A percentile compares a stretch with the other conserved stretches of the same genome.
These are phyloP conservation scores for Colletotrichum coccodes DNA, from an alignment of 2,329 filamentous ascomycete species.

Conservation along the genomic window DNA sequence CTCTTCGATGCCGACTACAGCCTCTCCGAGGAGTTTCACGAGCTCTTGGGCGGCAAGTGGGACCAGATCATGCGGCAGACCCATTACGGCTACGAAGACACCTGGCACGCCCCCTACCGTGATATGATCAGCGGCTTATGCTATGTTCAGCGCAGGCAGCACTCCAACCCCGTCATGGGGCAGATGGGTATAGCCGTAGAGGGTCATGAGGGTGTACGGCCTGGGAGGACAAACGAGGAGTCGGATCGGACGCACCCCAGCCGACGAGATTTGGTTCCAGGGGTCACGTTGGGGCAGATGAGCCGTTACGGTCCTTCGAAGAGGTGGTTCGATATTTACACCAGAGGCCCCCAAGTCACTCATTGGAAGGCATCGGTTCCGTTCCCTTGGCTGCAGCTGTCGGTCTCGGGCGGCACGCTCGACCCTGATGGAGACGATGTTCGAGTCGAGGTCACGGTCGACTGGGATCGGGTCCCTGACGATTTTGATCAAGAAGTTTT, in stretches of 20 bases:
- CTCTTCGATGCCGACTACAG: conserved; percentile 62
- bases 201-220: conserved; percentile 45
- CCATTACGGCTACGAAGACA: conserved; percentile 63
- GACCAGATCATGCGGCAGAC: conserved; percentile 63
- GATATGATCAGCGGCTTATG: conserved; percentile 64
- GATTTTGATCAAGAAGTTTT: conserved; percentile 54
- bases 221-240: conserved; percentile 60
- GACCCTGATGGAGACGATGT: conserved; percentile 44
- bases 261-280: conserved; percentile 42
- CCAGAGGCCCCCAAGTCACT: conserved; percentile 43
- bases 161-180: conserved; percentile 55
- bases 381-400: conserved; percentile 47
- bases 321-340: conserved; percentile 48
- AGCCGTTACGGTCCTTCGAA: conserved; percentile 43
- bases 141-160: conserved; percentile 61
- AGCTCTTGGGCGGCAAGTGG: conserved; percentile 63
- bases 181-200: conserved; percentile 47
- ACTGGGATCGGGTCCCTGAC: conserved; percentile 49
- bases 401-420: conserved; percentile 40
- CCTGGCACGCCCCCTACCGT: conserved; percentile 65
- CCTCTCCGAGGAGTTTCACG: conserved; percentile 61
- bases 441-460: conserved; percentile 42
- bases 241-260: conserved; percentile 59
- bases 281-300: conserved; percentile 43
- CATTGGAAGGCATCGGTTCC: conserved; percentile 41